Percentiles rank a stretch among this genome's conserved stretches.
Evolutionary conservation across 1,284 basidiomycete genomes (phyloP).

Genomic region (Serendipita sp.): DNA sequence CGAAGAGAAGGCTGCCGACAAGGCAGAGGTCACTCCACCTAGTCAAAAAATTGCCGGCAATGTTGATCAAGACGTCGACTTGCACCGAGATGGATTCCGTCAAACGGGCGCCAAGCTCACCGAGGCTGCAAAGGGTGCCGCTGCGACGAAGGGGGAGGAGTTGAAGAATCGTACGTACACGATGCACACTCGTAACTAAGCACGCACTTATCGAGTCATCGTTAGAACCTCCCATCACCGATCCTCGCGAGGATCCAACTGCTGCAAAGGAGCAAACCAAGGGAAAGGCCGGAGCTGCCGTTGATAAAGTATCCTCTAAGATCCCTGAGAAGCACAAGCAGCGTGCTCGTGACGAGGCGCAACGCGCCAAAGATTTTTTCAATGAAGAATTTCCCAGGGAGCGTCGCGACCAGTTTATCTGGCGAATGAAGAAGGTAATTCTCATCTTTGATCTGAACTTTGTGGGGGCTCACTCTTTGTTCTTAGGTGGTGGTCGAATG

Average conservation of each 20-base stretch:
- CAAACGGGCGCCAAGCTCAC: slow-evolving; percentile 19
- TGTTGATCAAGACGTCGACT: slow-evolving; percentile 23
- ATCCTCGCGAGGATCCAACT: slow-evolving; percentile 18
- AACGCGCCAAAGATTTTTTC: slow-evolving; percentile 50
- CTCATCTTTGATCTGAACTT: background rate
- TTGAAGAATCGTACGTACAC: slow-evolving; percentile 16
- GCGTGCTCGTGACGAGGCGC: slow-evolving; percentile 33
- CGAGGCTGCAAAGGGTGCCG: slow-evolving; percentile 18
- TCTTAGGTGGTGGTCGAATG: slow-evolving; percentile 75
- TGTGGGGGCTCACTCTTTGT: too few relatives aligned
- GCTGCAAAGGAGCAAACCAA: slow-evolving; percentile 20
- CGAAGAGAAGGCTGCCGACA: slow-evolving; percentile 9
- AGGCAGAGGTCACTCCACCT: slow-evolving; percentile 12
- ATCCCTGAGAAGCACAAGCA: slow-evolving; percentile 52
- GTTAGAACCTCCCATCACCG: background rate
- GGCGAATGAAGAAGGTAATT: slow-evolving; percentile 56
- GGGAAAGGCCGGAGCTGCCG: slow-evolving; percentile 24
- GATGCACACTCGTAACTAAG: background rate
- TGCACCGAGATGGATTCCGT: slow-evolving; percentile 13
- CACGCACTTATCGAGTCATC: background rate
- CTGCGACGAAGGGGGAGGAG: slow-evolving; percentile 23
- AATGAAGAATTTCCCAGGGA: slow-evolving; percentile 76
- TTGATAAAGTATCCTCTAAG: slow-evolving; percentile 26
- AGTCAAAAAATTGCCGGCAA: slow-evolving; percentile 18
- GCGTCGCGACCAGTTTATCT: slow-evolving; percentile 70